Base-by-base conservation (phyloP, 2,329 filamentous ascomycete species). In the Daldinia eschscholtzii region DNA sequence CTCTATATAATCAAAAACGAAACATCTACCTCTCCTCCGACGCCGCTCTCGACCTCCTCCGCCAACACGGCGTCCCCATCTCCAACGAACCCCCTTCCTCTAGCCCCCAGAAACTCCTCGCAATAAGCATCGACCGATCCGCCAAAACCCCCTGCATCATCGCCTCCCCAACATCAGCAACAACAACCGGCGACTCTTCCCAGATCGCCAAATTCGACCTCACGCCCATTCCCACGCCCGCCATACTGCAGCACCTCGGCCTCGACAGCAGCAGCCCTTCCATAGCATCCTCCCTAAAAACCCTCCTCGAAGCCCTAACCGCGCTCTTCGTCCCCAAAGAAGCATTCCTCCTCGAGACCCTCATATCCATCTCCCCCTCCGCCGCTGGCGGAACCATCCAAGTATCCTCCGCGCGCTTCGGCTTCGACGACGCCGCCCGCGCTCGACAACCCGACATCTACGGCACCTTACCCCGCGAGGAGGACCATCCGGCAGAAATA, bases 351-450 rank as follows among this genome's bases (percentile, higher is more conserved):
- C 80, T 91, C 1, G 84, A 88, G 67, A 84, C 86, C 15, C 80
- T 88, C 67, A 28, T 57, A 20, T 23, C 35, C 37, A 6, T 10
- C 2, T 4, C 81, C 10, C 23, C 42, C 12, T 39, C 10, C 26
- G 12, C 10, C 26, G n/a, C n/a, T n/a, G n/a, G n/a, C n/a, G n/a
- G 37, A 7, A 68, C 30, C 71, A 81, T 83, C 18, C 75, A 76
- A 1, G 37, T 57, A 18, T n/a, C 86, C 59, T 83, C 84, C 35
- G 81, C 81, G 42, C 82, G 83, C 55, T 87, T 92, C 73, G 86
- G 87, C 66, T 91, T 93, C 80, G 91, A 93, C 79, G 90, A 92
- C 79, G 89, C 91, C 1, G 89, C 90, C 0, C 83, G 83, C 1
- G 84, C 84, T n/a, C 86, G 91, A 1, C 89, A 92, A 67, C 78